These are phyloP conservation scores for Solioccasus polychromus DNA, from an alignment of 768 basidiomycete genomes.

Conservation along the genomic window DNA sequence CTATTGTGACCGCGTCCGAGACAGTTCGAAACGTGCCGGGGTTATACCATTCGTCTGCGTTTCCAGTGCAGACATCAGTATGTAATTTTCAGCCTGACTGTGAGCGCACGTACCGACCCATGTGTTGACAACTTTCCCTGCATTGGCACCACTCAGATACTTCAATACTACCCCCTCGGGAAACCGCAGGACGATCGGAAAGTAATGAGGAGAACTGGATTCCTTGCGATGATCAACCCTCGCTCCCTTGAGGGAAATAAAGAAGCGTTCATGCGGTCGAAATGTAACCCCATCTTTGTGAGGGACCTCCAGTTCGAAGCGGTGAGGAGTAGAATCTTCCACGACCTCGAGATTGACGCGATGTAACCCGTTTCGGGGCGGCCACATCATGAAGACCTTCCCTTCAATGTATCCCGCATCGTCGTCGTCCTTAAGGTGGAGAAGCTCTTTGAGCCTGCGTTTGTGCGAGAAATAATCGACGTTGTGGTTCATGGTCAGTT, in stretches of 20 bases:
- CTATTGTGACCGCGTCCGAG: slow-evolving; percentile 8
- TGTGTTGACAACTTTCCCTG: slow-evolving; percentile 36
- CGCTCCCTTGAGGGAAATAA: slow-evolving; percentile 48
- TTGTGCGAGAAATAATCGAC: slow-evolving; percentile 26
- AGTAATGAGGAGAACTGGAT: slow-evolving; percentile 27
- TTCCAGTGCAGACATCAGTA: slow-evolving; percentile 8
- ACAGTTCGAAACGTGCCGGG: slow-evolving; percentile 12
- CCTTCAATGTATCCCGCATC: slow-evolving; percentile 41
- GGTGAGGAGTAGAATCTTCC: slow-evolving; percentile 16
- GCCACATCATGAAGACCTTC: slow-evolving; percentile 46
- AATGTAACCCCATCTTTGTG: slow-evolving; percentile 37
- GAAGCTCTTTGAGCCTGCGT: slow-evolving; percentile 34
- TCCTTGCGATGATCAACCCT: slow-evolving; percentile 29
- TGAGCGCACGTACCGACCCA: slow-evolving; percentile 36
- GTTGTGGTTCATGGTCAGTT: too few species aligned
- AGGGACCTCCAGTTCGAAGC: slow-evolving; percentile 40
- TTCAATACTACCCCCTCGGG: slow-evolving; percentile 41
- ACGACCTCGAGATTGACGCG: slow-evolving; percentile 31
- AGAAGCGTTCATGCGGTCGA: slow-evolving; percentile 40
- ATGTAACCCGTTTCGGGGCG: slow-evolving; percentile 23
- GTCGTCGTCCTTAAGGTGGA: slow-evolving; percentile 28
- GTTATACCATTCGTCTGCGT: slow-evolving; percentile 27
- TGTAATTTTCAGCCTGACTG: background rate
- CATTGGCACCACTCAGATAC: slow-evolving; percentile 30
- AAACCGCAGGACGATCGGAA: slow-evolving; percentile 44